A percentile compares a stretch with the other conserved stretches of the same genome.
These are phyloP conservation scores for Areca catechu DNA, from an alignment of 176 grass and related monocot genomes.

Conservation along the genomic window DNA sequence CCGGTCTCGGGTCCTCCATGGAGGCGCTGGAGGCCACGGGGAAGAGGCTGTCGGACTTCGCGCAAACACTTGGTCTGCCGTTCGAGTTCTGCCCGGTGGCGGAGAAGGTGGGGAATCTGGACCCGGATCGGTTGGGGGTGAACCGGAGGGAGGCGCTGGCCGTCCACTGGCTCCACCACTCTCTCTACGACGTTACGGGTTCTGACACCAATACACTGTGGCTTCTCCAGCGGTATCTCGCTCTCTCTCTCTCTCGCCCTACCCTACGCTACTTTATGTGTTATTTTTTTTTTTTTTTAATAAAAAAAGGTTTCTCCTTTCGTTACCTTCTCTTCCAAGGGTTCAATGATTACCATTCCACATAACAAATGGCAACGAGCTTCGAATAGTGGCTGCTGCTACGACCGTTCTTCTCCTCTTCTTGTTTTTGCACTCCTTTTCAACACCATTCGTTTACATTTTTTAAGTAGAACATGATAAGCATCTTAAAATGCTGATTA, in stretches of 20 bases:
- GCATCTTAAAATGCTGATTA: too few species aligned
- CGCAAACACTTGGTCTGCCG: slow-evolving; percentile 65
- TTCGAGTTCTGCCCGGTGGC: slow-evolving; percentile 87
- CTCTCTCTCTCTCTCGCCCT: neutral
- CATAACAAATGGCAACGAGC: too few species aligned
- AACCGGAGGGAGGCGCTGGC: slow-evolving; percentile 67
- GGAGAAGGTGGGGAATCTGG: slow-evolving; percentile 75
- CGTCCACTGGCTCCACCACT: slow-evolving; percentile 96
- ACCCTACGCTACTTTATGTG: too few species aligned
- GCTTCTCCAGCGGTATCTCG: slow-evolving; percentile 69
- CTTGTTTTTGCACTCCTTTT: too few species aligned
- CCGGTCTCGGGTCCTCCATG: slow-evolving; percentile 63
- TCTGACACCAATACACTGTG: slow-evolving; percentile 64
- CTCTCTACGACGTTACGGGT: slow-evolving; percentile 93
- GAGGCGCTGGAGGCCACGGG: slow-evolving; percentile 83
- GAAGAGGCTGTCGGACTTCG: slow-evolving; percentile 79
- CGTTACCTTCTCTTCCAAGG: too few species aligned
- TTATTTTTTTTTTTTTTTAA: too few species aligned
- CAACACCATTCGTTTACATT: too few species aligned
- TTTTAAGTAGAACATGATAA: too few species aligned
- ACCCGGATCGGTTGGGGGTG: slow-evolving; percentile 70
- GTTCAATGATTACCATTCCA: too few species aligned
- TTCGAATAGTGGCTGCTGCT: too few species aligned
- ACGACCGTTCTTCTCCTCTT: too few species aligned
- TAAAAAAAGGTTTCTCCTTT: too few species aligned